Conservation (phyloP, 176 grass and related monocot genomes). For the Musa beccarii region DNA sequence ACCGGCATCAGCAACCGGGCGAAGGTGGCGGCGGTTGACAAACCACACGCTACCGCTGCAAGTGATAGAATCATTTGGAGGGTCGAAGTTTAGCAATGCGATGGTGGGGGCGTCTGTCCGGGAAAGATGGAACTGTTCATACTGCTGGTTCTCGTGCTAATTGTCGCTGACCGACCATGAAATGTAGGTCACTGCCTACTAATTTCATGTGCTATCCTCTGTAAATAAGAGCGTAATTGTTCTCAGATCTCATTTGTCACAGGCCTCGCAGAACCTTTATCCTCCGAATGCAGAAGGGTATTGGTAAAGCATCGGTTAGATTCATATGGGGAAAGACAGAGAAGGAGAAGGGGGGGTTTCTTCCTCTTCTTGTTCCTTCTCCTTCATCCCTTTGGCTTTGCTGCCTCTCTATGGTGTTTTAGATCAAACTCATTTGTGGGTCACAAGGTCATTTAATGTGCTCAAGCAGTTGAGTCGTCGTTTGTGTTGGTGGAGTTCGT, state of each 20-base stretch:
- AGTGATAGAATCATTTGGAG: constrained; percentile 45
- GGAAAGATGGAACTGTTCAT: constrained; percentile 33
- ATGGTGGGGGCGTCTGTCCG: neutral
- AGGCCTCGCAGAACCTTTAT: neutral
- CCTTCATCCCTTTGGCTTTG: too few species aligned
- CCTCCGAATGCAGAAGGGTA: neutral
- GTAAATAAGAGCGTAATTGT: constrained; percentile 14
- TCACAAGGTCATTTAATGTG: too few species aligned
- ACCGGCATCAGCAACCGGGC: constrained; percentile 25
- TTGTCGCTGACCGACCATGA: neutral
- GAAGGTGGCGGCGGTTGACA: constrained; percentile 35
- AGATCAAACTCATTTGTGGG: too few species aligned
- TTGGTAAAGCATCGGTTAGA: neutral
- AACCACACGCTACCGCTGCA: constrained; percentile 14
- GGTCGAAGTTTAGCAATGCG: constrained; percentile 27
- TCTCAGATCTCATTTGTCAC: neutral
- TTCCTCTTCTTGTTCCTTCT: neutral
- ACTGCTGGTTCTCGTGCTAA: neutral
- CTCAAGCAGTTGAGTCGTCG: too few species aligned
- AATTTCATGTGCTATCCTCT: constrained; percentile 1
- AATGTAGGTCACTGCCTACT: neutral
- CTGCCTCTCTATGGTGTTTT: neutral
- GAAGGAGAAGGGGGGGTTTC: neutral
- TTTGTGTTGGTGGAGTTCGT: too few species aligned
- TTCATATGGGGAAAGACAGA: neutral